Percentiles rank a stretch among this genome's conserved stretches.
Evolutionary conservation across 2,329 filamentous ascomycete species (phyloP).

Genomic region (Macroventuria anomochaeta): DNA sequence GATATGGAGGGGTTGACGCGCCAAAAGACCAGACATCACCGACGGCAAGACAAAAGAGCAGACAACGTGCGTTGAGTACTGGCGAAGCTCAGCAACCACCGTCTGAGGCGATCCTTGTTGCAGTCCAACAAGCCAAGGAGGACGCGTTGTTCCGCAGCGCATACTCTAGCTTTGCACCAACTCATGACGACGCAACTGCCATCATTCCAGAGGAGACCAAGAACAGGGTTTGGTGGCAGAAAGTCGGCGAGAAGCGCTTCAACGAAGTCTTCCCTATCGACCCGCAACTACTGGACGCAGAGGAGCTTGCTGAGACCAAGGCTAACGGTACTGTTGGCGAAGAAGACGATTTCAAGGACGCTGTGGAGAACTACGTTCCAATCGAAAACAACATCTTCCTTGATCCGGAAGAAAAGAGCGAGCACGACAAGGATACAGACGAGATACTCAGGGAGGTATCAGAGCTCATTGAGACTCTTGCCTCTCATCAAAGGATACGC

Average conservation of each 20-base stretch:
- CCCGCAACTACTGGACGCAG: conserved; percentile 49
- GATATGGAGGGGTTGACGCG: conserved; percentile 58
- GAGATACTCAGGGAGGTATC: conserved; percentile 76
- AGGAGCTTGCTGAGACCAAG: conserved; percentile 47
- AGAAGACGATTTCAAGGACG: conserved; percentile 46
- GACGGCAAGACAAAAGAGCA: conserved; percentile 70
- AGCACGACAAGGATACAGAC: conserved; percentile 67
- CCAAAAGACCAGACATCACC: conserved; percentile 60
- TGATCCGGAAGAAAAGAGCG: conserved; percentile 44
- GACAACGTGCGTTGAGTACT: conserved; percentile 74
- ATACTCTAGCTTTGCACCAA: conserved; percentile 81
- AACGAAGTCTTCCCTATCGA: conserved; percentile 67
- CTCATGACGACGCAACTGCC: conserved; percentile 74
- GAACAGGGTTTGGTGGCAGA: conserved; percentile 78
- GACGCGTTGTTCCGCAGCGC: conserved; percentile 77
- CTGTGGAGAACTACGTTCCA: conserved; percentile 48
- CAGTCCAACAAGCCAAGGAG: conserved; percentile 66
- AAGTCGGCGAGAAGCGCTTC: conserved; percentile 69
- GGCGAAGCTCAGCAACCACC: conserved; percentile 63
- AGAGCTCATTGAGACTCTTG: conserved; percentile 75
- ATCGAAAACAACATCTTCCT: conserved; percentile 31
- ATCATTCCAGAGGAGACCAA: conserved; percentile 72
- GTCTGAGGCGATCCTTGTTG: conserved; percentile 49
- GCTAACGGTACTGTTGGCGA: conserved; percentile 47
- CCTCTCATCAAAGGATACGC: conserved; percentile 80